Conservation (phyloP, 2,329 filamentous ascomycete genomes). For the Blastomyces parvus region DNA sequence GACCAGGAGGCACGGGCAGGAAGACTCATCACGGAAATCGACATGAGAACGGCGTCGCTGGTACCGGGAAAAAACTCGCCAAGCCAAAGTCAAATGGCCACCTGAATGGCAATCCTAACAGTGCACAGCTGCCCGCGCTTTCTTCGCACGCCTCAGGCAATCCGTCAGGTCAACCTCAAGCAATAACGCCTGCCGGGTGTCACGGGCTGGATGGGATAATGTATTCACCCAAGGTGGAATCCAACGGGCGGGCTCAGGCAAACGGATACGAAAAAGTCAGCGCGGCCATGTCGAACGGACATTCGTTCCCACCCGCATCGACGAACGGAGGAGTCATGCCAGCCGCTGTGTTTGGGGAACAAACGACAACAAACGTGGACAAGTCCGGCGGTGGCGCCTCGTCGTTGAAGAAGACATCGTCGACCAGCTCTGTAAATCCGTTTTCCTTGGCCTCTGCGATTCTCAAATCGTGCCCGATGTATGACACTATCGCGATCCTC, state of each 20-base stretch:
- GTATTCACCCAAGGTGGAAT: constrained; percentile 27
- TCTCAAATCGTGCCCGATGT: constrained; percentile 77
- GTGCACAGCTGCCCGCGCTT: constrained; percentile 29
- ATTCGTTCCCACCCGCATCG: constrained; percentile 24
- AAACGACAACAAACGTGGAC: constrained; percentile 25
- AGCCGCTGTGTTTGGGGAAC: constrained; percentile 17
- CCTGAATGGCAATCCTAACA: constrained; percentile 43
- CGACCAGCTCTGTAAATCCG: constrained; percentile 52
- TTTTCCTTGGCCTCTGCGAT: constrained; percentile 76
- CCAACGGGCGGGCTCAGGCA: constrained; percentile 27
- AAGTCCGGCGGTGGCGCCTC: constrained; percentile 16
- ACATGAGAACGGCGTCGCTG: constrained; percentile 82
- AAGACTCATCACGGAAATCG: constrained; percentile 60
- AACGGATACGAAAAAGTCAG: constrained; percentile 30
- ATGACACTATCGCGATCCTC: constrained; percentile 92
- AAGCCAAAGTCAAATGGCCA: constrained; percentile 49
- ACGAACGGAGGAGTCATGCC: constrained; percentile 21
- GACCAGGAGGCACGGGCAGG: constrained; percentile 40
- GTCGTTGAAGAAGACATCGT: constrained; percentile 23
- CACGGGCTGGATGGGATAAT: constrained; percentile 22
- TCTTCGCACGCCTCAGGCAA: constrained; percentile 34
- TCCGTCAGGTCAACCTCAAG: constrained; percentile 20
- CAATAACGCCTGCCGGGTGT: constrained; percentile 21
- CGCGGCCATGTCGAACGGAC: constrained; percentile 29
- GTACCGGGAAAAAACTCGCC: constrained; percentile 59